A percentile compares a stretch with the other conserved stretches of the same genome.
These are phyloP conservation scores for Capronia americana DNA, from an alignment of 2,329 filamentous ascomycete genomes.

Conservation along the genomic window DNA sequence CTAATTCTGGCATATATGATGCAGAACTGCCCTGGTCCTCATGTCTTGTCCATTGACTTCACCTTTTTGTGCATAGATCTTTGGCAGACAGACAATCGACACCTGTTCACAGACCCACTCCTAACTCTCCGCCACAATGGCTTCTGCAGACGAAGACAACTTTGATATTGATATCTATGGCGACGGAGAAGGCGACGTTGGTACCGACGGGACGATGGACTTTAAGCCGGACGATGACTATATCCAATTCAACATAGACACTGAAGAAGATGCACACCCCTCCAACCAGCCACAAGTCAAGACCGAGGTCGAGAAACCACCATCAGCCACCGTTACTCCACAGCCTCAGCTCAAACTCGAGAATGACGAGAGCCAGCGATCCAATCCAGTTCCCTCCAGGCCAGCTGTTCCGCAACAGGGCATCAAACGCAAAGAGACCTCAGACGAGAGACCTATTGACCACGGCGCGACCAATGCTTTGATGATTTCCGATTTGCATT, in stretches of 20 bases:
- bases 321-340: constrained; percentile 1
- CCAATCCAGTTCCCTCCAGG: constrained; percentile 13
- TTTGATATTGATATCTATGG: constrained; percentile 76
- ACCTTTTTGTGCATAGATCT: constrained; percentile 32
- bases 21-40: constrained; percentile 26
- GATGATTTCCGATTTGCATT: constrained; percentile 87
- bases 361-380: constrained; percentile 12
- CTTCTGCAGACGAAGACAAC: constrained; percentile 66
- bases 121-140: constrained; percentile 45
- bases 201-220: constrained; percentile 50
- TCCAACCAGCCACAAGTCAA: constrained; percentile 14
- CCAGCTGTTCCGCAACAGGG: constrained; percentile 59
- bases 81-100: constrained; percentile 36
- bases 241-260: constrained; percentile 22
- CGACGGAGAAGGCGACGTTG: constrained; percentile 56
- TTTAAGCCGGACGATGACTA: constrained; percentile 45
- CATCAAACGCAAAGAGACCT: constrained; percentile 66
- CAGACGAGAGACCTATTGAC: constrained; percentile 62
- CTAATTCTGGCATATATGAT: constrained; percentile 31
- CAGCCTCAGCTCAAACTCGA: constrained; percentile 7
- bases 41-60: constrained; percentile 28
- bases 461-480: constrained; percentile 72
- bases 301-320: constrained; percentile 13
- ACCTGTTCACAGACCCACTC: constrained; percentile 10
- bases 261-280: constrained; percentile 18